phyloP scores from a whole-genome alignment of 306 rosid species.

The Begonia fuchsioides region DNA sequence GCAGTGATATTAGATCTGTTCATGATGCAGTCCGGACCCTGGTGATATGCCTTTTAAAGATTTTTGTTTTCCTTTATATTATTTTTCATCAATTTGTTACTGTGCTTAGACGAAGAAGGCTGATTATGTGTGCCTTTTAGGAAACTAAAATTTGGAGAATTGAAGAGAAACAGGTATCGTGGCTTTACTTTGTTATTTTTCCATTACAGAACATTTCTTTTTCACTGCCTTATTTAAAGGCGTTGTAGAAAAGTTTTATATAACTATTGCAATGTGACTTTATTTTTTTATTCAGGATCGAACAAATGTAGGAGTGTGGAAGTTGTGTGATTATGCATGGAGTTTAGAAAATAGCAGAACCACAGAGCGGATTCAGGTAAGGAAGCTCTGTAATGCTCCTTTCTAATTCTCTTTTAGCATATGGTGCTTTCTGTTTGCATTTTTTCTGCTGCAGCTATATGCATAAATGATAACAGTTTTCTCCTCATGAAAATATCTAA shows the following conservation, averaged over 20 bases:
- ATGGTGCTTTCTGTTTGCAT: too few relatives aligned
- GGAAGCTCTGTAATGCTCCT: not conserved
- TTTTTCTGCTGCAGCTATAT: too few relatives aligned
- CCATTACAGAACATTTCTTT: not conserved
- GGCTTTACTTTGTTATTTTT: not conserved
- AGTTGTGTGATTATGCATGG: conserved; percentile 33
- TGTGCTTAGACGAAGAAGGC: not conserved
- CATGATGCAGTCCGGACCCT: conserved; percentile 32
- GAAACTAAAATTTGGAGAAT: conserved; percentile 48
- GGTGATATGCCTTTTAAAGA: conserved; percentile 25
- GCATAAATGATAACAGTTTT: too few relatives aligned
- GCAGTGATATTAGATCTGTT: conserved; percentile 30
- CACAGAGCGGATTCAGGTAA: conserved; percentile 49
- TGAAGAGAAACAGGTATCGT: conserved; percentile 72
- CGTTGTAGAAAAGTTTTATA: conserved; percentile 2
- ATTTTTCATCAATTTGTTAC: too few relatives aligned
- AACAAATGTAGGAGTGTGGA: conserved; percentile 39
- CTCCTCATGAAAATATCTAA: too few relatives aligned
- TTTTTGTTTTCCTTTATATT: too few relatives aligned
- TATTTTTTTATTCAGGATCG: conserved; percentile 30
- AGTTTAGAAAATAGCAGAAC: conserved; percentile 30
- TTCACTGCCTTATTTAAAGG: not conserved
- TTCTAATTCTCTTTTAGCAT: not conserved
- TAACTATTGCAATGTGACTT: conserved; percentile 9
- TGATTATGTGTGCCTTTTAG: conserved; percentile 30